Evolutionary conservation across 768 basidiomycete genomes (phyloP).

Genomic region (Candolleomyces aberdarensis): DNA sequence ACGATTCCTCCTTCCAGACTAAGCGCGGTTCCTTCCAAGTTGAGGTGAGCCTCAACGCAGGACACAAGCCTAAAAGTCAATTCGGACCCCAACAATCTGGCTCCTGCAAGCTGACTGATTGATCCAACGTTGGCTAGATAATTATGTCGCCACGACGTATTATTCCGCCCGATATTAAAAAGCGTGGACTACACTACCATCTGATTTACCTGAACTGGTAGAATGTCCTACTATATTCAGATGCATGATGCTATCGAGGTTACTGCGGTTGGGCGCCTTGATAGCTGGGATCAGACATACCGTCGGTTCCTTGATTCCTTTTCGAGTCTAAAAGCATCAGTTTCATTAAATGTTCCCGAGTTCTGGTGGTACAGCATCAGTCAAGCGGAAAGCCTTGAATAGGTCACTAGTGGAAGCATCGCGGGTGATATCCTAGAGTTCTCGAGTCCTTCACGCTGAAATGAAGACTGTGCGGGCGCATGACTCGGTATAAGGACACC

Average conservation of each 20-base stretch:
- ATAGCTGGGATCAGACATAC: background rate
- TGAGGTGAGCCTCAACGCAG: background rate
- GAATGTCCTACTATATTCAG: too few relatives aligned
- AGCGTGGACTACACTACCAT: too few relatives aligned
- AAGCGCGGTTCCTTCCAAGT: slow-evolving; percentile 3
- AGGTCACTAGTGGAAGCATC: too few relatives aligned
- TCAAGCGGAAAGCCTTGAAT: too few relatives aligned
- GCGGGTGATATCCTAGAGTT: too few relatives aligned
- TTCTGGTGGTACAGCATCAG: too few relatives aligned
- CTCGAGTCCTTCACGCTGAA: too few relatives aligned
- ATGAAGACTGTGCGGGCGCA: too few relatives aligned
- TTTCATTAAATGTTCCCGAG: background rate
- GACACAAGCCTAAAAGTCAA: background rate
- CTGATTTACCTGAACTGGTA: too few relatives aligned
- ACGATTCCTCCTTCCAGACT: slow-evolving; percentile 1
- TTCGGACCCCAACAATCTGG: background rate
- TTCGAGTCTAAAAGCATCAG: background rate
- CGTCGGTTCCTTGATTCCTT: background rate
- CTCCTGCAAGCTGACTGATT: background rate
- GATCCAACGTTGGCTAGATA: too few relatives aligned
- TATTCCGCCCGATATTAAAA: background rate
- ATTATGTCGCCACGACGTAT: background rate
- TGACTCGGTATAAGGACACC: too few relatives aligned
- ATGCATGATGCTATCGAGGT: too few relatives aligned
- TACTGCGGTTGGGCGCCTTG: background rate